Base-by-base conservation (phyloP, 148 eudicot species). In the Drosera capensis region DNA sequence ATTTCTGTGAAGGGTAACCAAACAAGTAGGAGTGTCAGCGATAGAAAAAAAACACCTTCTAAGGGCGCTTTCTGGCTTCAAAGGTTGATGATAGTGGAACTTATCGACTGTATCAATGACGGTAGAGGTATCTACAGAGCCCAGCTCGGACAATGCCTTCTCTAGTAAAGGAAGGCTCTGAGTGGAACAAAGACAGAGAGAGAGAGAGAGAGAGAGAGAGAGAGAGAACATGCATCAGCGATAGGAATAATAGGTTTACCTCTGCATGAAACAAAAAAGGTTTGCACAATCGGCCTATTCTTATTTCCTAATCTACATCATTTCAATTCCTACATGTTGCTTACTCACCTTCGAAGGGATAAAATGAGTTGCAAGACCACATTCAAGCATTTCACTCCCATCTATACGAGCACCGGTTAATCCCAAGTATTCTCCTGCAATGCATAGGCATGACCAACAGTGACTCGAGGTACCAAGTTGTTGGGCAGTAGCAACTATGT, bases 361-460 rank as follows among this genome's bases (percentile, higher is more conserved):
- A 41, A 61, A 61, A 54, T 67, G 71, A 42, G 71, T 67, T 40
- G 67, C 71, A 37, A 67, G 63, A 24, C 71, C 67, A 50, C 63
- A 61, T 39, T 48, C 58, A 50, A 66, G 15, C 71, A 66, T 50
- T 45, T 66, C 71, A 26, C 4, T 35, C 44, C 71, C 71, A 25
- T 46, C 48, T 2, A 67, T 8, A 20, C 47, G 26, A 37, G 50
- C 59, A 25, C 71, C 71, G 5, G 67, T 67, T 14, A 67, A 29
- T 17, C 59, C 67, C 22, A 67, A 23, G 48, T 67, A 67, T 17
- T 67, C 67, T 2, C 71, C 71, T 67, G 14, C 45, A 17, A 8
- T 1, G 14, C 38, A 34, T n/a, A n/a, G n/a, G n/a, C n/a, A n/a
- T n/a, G n/a, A n/a, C n/a, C n/a, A n/a, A n/a, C n/a, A n/a, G n/a